Base-by-base conservation (phyloP, 108 stramenopile species). In the Chaetoceros muelleri region DNA sequence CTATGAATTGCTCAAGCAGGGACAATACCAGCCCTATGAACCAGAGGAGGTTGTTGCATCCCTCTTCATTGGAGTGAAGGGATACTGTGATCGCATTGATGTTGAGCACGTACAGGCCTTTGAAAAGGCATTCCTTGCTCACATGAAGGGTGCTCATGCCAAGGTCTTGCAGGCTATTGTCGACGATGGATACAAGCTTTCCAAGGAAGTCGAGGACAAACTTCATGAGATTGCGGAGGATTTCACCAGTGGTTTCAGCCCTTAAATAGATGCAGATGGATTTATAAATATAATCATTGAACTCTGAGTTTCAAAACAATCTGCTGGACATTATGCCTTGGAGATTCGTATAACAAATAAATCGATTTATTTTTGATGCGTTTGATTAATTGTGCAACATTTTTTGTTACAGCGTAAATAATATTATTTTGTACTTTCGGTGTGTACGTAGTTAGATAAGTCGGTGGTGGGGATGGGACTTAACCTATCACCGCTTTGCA, bases 1-100 rank as follows among this genome's bases (percentile, higher is more conserved):
- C 30, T 97, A 96, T 78, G 98, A 99, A 73, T 92, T 99, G 50
- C 87, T 99, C 61, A 99, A 99, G 90, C 98, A 99, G 82, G 91
- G 88, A 76, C 98, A 99, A 83, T 99, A 98, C 84, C 57, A 84
- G 66, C 96, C 98, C 40, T 88, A 97, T 62, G 96, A 96, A 74
- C 94, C 95, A 34, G 96, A 97, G 71, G 98, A 99, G 71, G 94
- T 95, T 69, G 96, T 99, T 48, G 94, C 97, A 44, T 78, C 90
- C 52, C 87, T 99, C 52, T 99, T 90, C 78, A 93, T 96, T 72
- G 98, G 96, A 63, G 96, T 97, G 61, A 94, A 95, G 84, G 98
- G 98, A 72, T 99, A 93, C 93, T 93, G 96, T 62, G 98, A 99
- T 84, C 86, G 90, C 79, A 87, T 99, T 59, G 96, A 92, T 66